Conservation (phyloP, 805 yeast genomes). For the Sungouiozyma intestinalis region DNA sequence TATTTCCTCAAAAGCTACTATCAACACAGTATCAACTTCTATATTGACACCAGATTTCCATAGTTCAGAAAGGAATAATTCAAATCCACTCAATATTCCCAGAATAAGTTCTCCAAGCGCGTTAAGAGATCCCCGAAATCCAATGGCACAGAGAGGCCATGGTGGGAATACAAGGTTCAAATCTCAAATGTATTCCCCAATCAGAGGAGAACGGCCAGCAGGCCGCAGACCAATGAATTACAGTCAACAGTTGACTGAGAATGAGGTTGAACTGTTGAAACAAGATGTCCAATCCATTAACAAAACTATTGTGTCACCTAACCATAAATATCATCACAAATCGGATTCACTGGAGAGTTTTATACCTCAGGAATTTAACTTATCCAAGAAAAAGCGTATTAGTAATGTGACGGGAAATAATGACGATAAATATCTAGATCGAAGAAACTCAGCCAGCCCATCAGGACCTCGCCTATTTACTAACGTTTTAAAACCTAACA, state of each 20-base stretch:
- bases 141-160: too few relatives aligned
- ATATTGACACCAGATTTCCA: not conserved
- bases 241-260: not conserved
- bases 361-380: not conserved
- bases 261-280: not conserved
- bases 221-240: not conserved
- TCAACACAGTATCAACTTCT: not conserved
- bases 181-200: too few relatives aligned
- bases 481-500: not conserved
- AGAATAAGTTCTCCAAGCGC: not conserved
- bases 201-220: not conserved
- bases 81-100: not conserved
- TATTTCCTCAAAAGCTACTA: not conserved
- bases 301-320: not conserved
- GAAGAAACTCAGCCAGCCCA: not conserved
- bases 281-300: not conserved
- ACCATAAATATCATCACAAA: not conserved
- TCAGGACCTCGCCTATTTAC: not conserved
- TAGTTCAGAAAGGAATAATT: not conserved
- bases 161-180: too few relatives aligned
- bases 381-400: not conserved
- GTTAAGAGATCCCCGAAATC: not conserved
- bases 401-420: not conserved
- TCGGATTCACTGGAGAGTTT: not conserved
- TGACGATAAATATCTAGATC: not conserved